Evolutionary conservation across 2,329 filamentous ascomycete species (phyloP).

Genomic region (Arthrobotrys entomopaga): DNA sequence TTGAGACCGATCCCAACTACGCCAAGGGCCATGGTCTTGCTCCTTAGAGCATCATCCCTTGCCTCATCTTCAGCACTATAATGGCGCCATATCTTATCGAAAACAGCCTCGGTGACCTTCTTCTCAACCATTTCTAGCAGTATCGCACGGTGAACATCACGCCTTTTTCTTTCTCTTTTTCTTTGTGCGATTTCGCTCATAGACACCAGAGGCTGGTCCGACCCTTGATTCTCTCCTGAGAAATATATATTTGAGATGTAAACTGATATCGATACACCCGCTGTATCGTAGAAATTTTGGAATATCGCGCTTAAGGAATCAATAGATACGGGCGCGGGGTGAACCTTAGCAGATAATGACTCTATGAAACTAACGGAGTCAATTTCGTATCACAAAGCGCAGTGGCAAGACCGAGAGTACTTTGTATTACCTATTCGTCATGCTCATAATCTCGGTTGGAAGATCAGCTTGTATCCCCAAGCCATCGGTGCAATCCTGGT

Average conservation of each 20-base stretch:
- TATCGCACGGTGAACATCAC: constrained; percentile 79
- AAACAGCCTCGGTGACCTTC: constrained; percentile 83
- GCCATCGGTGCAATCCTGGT: constrained; percentile 39
- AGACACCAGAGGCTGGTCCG: constrained; percentile 88
- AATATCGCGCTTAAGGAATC: constrained; percentile 86
- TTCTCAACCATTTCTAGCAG: constrained; percentile 93
- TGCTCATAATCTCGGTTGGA: constrained; percentile 89
- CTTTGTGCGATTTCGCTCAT: constrained; percentile 82
- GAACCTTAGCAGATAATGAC: constrained; percentile 84
- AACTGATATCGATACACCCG: constrained; percentile 65
- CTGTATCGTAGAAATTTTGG: constrained; percentile 89
- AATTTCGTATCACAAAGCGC: constrained; percentile 54
- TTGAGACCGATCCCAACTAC: constrained; percentile 89
- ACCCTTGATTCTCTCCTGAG: constrained; percentile 59
- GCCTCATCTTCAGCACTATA: constrained; percentile 92
- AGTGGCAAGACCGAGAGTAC: neutral
- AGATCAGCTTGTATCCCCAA: constrained; percentile 77
- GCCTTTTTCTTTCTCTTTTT: constrained; percentile 78
- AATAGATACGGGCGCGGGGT: constrained; percentile 82
- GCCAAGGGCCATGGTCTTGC: constrained; percentile 84
- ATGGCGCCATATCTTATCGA: constrained; percentile 89
- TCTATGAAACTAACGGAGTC: constrained; percentile 78
- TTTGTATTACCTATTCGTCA: constrained; percentile 79
- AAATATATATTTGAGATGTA: constrained; percentile 60
- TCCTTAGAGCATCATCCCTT: constrained; percentile 90